These are phyloP conservation scores for Leavenworthia alabamica DNA, from an alignment of 345 rosid species.

Conservation along the genomic window DNA sequence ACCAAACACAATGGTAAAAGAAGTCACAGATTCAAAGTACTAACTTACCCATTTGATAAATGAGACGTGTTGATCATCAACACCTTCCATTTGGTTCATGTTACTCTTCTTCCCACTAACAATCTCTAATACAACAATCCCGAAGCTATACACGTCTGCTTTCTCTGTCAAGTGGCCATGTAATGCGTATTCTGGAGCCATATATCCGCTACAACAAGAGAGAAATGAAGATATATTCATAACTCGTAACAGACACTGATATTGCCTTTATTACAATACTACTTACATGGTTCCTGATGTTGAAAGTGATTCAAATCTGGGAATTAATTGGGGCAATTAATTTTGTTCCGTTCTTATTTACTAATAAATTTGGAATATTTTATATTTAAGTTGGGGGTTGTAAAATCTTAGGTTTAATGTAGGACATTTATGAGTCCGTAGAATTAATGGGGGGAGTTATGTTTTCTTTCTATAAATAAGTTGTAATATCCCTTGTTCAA, in stretches of 20 bases:
- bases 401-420: too few relatives aligned
- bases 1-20: too few relatives aligned
- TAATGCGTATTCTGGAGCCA: conserved; percentile 57
- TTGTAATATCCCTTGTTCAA: too few relatives aligned
- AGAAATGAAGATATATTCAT: background rate
- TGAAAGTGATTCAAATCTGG: too few relatives aligned
- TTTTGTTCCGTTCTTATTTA: too few relatives aligned
- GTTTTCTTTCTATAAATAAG: too few relatives aligned
- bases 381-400: too few relatives aligned
- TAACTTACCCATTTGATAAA: conserved; percentile 40
- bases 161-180: conserved; percentile 47
- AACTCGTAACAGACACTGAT: background rate
- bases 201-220: conserved; percentile 50
- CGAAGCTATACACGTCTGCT: conserved; percentile 57
- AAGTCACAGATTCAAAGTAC: background rate
- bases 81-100: background rate
- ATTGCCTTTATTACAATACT: background rate
- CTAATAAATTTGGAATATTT: too few relatives aligned
- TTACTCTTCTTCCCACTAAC: conserved; percentile 38
- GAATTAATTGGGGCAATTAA: too few relatives aligned
- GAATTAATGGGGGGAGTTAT: too few relatives aligned
- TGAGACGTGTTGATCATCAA: conserved; percentile 9
- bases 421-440: too few relatives aligned
- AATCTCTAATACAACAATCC: conserved; percentile 44
- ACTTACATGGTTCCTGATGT: conserved; percentile 62